Evolutionary conservation across 441 rosid genomes (phyloP), one percentile per base, ranked within the genome.

Genomic region (Biscutella auriculata): DNA sequence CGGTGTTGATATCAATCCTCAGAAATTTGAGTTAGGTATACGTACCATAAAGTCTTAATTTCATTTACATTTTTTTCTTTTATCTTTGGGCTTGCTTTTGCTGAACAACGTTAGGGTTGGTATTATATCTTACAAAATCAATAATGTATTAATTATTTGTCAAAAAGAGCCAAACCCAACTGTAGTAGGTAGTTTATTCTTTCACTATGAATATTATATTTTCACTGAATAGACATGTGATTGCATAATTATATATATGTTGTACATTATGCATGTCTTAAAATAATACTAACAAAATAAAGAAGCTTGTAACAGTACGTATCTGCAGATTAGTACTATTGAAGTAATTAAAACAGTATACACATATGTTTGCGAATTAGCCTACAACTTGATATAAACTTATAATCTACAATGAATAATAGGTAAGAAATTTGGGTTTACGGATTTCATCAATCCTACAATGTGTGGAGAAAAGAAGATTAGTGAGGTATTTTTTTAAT

Each of bases 361-460:
- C n/a, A n/a, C n/a, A n/a, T n/a, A n/a, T n/a, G n/a, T n/a, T n/a
- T n/a, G n/a, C n/a, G n/a, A n/a, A n/a, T n/a, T n/a, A n/a, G n/a
- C n/a, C n/a, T n/a, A n/a, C n/a, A n/a, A n/a, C n/a, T n/a, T n/a
- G n/a, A n/a, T 9, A 16, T 9, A 45, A 32, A 6, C 21, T 4
- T 36, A 10, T 28, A 3, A 26, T 10, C 12, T 42, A 59, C 12
- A 32, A 9, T 39, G 16, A 60, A 42, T 48, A 86, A n/a, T n/a
- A n/a, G 88, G 84, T 16, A 79, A 74, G 40, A 60, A 53, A 58
- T 82, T 78, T 29, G 93, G 90, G 6, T 19, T 84, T 28, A 82
- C 83, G 23, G 80, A 84, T 63, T 87, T 87, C 65, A 55, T 87
- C 57, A 77, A 82, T 54, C 81, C 88, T 49, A 16, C 74, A 8